These are phyloP conservation scores for Phaseolus lunatus DNA, from an alignment of 306 rosid genomes.

Conservation along the genomic window DNA sequence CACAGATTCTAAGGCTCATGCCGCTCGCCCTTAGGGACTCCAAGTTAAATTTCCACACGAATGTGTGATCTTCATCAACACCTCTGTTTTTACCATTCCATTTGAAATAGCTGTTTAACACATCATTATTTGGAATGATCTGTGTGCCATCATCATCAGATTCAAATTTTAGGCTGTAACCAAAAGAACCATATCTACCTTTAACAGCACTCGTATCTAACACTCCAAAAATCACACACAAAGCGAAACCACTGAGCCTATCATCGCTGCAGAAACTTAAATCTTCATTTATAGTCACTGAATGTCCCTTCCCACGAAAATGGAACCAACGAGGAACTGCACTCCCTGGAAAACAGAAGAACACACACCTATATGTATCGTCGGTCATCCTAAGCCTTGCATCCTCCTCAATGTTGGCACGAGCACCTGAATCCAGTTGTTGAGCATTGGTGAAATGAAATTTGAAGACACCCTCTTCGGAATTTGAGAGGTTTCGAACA, in stretches of 20 bases:
- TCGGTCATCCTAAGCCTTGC: slow-evolving; percentile 26
- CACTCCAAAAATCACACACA: too few relatives aligned
- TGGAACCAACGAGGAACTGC: slow-evolving; percentile 45
- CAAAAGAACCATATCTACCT: too few relatives aligned
- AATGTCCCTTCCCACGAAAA: slow-evolving; percentile 6
- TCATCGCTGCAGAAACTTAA: too few relatives aligned
- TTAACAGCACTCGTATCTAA: too few relatives aligned
- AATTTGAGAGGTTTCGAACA: not conserved
- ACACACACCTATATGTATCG: slow-evolving; percentile 19
- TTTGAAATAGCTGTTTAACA: too few relatives aligned
- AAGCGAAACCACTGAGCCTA: too few relatives aligned
- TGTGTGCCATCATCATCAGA: too few relatives aligned
- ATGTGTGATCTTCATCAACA: too few relatives aligned
- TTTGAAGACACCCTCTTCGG: slow-evolving; percentile 9
- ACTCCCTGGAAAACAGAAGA: slow-evolving; percentile 47
- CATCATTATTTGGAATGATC: too few relatives aligned
- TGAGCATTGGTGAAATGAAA: slow-evolving; percentile 45
- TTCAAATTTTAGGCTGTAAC: too few relatives aligned
- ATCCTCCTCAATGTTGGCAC: slow-evolving; percentile 7
- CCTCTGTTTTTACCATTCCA: too few relatives aligned
- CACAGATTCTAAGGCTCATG: not conserved
- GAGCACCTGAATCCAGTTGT: slow-evolving; percentile 31
- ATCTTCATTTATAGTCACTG: not conserved
- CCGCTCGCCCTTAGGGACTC: not conserved
- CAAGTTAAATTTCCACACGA: too few relatives aligned